These are phyloP conservation scores for Cercospora brassicicola DNA, from an alignment of 2,329 filamentous ascomycete species.

Conservation along the genomic window DNA sequence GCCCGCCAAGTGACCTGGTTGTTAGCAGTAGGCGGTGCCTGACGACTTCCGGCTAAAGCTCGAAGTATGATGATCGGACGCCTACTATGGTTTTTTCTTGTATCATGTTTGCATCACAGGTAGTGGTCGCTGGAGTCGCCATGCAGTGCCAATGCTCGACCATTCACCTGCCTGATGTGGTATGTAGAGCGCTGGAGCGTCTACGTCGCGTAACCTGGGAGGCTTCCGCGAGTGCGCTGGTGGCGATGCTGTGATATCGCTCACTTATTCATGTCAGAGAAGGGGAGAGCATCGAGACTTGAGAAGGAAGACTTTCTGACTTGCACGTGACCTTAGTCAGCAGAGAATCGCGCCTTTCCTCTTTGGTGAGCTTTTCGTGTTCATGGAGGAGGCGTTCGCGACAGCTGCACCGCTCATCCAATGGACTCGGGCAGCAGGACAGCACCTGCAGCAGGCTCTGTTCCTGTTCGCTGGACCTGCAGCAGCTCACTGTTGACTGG, in stretches of 20 bases:
- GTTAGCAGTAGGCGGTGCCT: background rate
- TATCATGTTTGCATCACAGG: background rate
- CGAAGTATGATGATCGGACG: background rate
- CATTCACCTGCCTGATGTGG: background rate
- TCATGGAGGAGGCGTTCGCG: conserved; percentile 9
- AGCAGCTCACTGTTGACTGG: conserved; percentile 17
- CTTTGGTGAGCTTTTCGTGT: background rate
- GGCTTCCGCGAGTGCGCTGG: background rate
- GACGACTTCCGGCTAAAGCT: background rate
- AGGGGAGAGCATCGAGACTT: background rate
- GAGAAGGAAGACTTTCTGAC: background rate
- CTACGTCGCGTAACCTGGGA: background rate
- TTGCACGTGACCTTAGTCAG: background rate
- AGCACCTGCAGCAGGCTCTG: conserved; percentile 17
- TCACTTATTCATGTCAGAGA: background rate
- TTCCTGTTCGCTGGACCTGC: conserved; percentile 23
- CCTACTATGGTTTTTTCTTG: background rate
- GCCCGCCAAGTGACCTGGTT: background rate
- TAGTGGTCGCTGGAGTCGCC: background rate
- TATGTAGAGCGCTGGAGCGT: background rate
- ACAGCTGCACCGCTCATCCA: conserved; percentile 24
- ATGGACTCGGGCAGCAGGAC: conserved; percentile 8
- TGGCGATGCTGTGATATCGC: background rate
- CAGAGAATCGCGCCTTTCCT: background rate
- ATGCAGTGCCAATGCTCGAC: background rate